Conservation (phyloP, 108 stramenopile species). For the Pseudonitzschia delicatissima region DNA sequence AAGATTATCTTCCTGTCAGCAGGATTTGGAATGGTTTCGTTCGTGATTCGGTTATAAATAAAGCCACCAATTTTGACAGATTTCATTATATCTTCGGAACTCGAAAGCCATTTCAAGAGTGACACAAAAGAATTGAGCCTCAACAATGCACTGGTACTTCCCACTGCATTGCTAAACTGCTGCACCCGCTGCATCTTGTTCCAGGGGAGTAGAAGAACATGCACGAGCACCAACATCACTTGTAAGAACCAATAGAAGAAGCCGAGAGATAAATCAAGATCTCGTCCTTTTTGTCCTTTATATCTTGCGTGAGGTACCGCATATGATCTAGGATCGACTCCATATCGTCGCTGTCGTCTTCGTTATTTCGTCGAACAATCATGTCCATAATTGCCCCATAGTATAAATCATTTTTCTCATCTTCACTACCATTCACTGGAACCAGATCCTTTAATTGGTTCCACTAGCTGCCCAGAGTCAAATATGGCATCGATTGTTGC, state of each 20-base stretch:
- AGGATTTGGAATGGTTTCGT: neutral
- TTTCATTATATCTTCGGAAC: neutral
- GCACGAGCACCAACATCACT: slow-evolving; percentile 12
- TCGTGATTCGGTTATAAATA: slow-evolving; percentile 6
- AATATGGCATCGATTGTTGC: slow-evolving; percentile 17
- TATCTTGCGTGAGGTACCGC: slow-evolving; percentile 12
- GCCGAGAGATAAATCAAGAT: slow-evolving; percentile 8
- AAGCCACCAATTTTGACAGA: slow-evolving; percentile 18
- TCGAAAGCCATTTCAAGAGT: slow-evolving; percentile 7
- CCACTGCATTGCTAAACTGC: slow-evolving; percentile 18
- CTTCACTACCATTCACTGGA: neutral
- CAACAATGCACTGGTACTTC: slow-evolving; percentile 22
- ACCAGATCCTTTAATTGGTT: neutral
- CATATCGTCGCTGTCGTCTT: neutral
- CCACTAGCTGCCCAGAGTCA: slow-evolving; percentile 6
- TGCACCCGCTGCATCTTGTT: slow-evolving; percentile 9
- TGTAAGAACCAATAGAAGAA: slow-evolving; percentile 17
- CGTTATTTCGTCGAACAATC: slow-evolving; percentile 14
- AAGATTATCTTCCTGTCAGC: slow-evolving; percentile 5
- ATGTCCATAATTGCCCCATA: slow-evolving; percentile 25
- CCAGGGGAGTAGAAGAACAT: slow-evolving; percentile 14
- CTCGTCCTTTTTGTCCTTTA: neutral
- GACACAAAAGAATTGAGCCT: slow-evolving; percentile 20
- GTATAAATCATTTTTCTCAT: neutral
- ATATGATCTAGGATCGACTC: slow-evolving; percentile 16